Evolutionary conservation across 1,284 basidiomycete genomes (phyloP).

Genomic region (Irpex sp.): DNA sequence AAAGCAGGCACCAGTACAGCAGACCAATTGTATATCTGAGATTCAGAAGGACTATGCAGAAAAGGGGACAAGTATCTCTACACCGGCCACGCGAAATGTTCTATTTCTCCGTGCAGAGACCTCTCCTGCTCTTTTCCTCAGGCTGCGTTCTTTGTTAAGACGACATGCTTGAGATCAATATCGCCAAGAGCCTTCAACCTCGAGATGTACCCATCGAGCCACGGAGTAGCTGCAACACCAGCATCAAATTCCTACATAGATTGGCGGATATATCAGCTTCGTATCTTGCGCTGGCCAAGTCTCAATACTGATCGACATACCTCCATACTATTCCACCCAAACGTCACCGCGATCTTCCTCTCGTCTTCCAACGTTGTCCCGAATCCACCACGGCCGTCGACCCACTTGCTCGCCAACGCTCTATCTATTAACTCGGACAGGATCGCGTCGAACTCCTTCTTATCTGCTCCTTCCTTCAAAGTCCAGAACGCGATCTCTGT

Average conservation of each 20-base stretch:
- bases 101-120: too few species aligned
- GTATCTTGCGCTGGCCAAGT: neutral
- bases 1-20: too few species aligned
- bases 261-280: neutral
- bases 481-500: neutral
- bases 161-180: neutral
- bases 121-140: too few species aligned
- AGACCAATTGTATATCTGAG: too few species aligned
- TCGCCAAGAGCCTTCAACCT: neutral
- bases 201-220: neutral
- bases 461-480: neutral
- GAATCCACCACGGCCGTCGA: neutral
- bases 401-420: neutral
- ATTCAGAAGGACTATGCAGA: too few species aligned
- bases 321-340: neutral
- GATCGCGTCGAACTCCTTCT: neutral
- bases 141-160: neutral
- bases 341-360: neutral
- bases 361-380: neutral
- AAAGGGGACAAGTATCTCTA: too few species aligned
- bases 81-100: too few species aligned
- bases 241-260: neutral
- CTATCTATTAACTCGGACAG: neutral
- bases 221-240: neutral
- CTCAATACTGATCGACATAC: neutral